Conservation (phyloP, 305 asterid genomes). For the Fraxinus xanthoxyloides region DNA sequence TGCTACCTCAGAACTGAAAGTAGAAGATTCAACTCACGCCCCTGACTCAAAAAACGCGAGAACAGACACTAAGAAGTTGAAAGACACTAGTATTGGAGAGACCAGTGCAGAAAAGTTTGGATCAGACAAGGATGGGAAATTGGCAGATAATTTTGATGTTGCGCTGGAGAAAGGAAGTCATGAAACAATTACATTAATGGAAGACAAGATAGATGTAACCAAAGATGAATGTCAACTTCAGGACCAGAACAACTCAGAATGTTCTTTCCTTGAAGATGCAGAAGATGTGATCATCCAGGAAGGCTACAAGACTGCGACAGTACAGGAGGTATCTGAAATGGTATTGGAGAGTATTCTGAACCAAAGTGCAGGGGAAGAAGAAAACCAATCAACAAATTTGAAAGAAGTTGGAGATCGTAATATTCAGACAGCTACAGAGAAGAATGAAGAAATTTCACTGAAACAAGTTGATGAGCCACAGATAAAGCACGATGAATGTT, state of each 20-base stretch:
- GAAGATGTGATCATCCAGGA: slow-evolving; percentile 12
- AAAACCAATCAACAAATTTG: background rate
- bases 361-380: background rate
- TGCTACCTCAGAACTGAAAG: slow-evolving; percentile 4
- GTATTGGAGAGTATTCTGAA: background rate
- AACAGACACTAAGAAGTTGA: background rate
- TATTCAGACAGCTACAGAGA: slow-evolving; percentile 13
- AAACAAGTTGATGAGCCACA: slow-evolving; percentile 25
- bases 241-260: background rate
- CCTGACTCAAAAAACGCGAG: background rate
- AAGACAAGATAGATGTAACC: background rate
- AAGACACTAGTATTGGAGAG: background rate
- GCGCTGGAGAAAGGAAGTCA: slow-evolving; percentile 6
- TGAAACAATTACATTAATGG: background rate
- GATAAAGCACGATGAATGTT: slow-evolving; percentile 27
- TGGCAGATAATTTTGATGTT: background rate
- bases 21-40: background rate
- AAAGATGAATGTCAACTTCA: background rate
- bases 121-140: background rate
- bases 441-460: slow-evolving; percentile 19
- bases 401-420: slow-evolving; percentile 7
- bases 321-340: slow-evolving; percentile 13
- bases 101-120: background rate
- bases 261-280: slow-evolving; percentile 10
- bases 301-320: slow-evolving; percentile 7